phyloP scores from a whole-genome alignment of 176 grass and related monocot genomes.

The Elaeis guineensis region DNA sequence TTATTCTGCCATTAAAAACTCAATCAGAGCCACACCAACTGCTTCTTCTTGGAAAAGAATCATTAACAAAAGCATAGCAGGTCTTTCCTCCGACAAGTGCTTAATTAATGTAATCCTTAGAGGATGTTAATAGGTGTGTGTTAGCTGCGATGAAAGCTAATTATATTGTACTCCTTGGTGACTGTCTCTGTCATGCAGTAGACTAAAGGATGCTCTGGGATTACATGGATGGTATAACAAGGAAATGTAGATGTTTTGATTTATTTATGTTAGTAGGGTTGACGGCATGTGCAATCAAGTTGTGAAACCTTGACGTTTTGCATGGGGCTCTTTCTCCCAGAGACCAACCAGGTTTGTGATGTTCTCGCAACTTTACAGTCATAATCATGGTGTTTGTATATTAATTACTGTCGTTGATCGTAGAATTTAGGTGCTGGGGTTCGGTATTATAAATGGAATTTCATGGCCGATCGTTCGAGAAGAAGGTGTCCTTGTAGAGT shows the following conservation, averaged over 20 bases:
- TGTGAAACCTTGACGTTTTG: slow-evolving; percentile 63
- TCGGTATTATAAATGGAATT: not conserved
- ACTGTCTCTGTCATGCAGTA: slow-evolving; percentile 34
- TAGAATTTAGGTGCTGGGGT: not conserved
- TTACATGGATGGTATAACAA: slow-evolving; percentile 27
- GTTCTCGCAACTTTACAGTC: slow-evolving; percentile 57
- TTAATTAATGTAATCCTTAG: not conserved
- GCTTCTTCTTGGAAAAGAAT: slow-evolving; percentile 1
- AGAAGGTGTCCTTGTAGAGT: too few relatives aligned
- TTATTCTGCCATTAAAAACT: not conserved
- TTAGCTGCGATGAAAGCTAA: not conserved
- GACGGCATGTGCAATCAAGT: slow-evolving; percentile 53
- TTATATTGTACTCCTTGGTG: not conserved
- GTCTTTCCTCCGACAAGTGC: not conserved
- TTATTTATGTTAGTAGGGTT: slow-evolving; percentile 14
- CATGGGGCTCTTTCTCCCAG: slow-evolving; percentile 43
- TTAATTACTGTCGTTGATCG: too few relatives aligned
- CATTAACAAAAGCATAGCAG: not conserved
- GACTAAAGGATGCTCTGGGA: slow-evolving; percentile 25
- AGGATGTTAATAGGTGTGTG: not conserved
- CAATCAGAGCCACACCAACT: not conserved
- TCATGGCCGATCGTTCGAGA: not conserved
- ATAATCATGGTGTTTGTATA: slow-evolving; percentile 8
- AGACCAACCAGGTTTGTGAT: slow-evolving; percentile 40
- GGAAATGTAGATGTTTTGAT: not conserved